Percentiles rank a stretch among this genome's conserved stretches.
phyloP scores from a whole-genome alignment of 2,329 filamentous ascomycete species.

The Daldinia eschscholtzii region DNA sequence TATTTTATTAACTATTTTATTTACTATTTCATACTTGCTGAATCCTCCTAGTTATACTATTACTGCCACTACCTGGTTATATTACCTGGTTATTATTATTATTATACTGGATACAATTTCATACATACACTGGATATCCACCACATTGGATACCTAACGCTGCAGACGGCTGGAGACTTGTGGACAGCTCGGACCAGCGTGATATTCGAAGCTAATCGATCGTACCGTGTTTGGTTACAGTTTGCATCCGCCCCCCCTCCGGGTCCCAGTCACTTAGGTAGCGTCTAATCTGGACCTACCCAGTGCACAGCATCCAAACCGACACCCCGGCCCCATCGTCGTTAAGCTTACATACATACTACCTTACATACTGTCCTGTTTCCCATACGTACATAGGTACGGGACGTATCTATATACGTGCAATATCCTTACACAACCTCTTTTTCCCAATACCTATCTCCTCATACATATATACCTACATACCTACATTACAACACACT shows the following conservation, averaged over 20 bases:
- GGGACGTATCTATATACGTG: constrained; percentile 7
- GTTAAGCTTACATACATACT: constrained; percentile 31
- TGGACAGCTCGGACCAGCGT: constrained; percentile 17
- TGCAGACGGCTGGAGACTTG: constrained; percentile 9
- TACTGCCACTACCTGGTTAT: not conserved
- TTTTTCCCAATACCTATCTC: not conserved
- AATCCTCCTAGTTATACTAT: not conserved
- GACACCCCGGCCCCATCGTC: constrained; percentile 18
- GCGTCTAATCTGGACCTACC: constrained; percentile 24
- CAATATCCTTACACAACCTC: constrained; percentile 3
- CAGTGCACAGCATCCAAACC: constrained; percentile 14
- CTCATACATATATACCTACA: constrained; percentile 2
- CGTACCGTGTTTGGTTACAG: constrained; percentile 28
- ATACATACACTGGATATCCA: not conserved
- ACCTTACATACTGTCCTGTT: not conserved
- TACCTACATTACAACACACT: too few relatives aligned
- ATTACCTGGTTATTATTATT: not conserved
- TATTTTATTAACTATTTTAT: constrained; percentile 12
- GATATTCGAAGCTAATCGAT: constrained; percentile 18
- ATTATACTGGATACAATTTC: not conserved
- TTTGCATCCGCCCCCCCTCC: constrained; percentile 8
- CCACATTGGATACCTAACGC: not conserved
- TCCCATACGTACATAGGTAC: not conserved
- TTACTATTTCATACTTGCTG: constrained; percentile 25
- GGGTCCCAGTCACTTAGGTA: constrained; percentile 9